Evolutionary conservation across 1,139 yeast genomes (phyloP).

Genomic region (Taphrina populina): DNA sequence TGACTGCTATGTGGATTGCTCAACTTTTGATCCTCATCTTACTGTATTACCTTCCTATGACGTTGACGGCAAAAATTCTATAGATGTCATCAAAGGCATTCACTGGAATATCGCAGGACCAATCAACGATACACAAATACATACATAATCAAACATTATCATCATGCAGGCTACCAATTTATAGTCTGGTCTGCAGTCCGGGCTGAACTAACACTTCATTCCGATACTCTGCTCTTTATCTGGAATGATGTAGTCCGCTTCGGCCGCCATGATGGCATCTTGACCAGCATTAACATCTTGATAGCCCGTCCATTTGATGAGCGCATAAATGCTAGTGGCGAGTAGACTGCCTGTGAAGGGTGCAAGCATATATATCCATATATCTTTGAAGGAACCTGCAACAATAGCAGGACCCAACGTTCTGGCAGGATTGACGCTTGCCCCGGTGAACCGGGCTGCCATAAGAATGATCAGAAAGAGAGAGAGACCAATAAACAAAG

Average conservation of each 20-base stretch:
- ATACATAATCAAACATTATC: too few species aligned
- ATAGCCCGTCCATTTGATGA: conserved; percentile 29
- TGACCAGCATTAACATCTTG: conserved; percentile 24
- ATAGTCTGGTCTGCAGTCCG: neutral
- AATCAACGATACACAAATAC: too few species aligned
- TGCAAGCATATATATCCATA: conserved; percentile 75
- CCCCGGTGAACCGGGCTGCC: conserved; percentile 26
- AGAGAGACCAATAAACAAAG: conserved; percentile 55
- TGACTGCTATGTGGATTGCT: neutral
- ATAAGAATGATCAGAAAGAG: conserved; percentile 72
- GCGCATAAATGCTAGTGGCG: conserved; percentile 24
- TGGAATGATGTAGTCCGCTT: conserved; percentile 27
- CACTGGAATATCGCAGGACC: conserved; percentile 4
- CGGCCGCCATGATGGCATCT: conserved; percentile 19
- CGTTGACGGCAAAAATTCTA: neutral
- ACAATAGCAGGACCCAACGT: conserved; percentile 82
- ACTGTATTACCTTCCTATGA: conserved; percentile 10
- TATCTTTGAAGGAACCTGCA: conserved; percentile 64
- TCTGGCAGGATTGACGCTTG: conserved; percentile 81
- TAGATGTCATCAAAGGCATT: neutral
- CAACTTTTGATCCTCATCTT: neutral
- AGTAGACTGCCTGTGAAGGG: conserved; percentile 36
- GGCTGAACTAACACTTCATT: neutral
- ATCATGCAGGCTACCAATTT: neutral
- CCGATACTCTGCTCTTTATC: neutral